Base-by-base conservation (phyloP, 352 stramenopile genomes). In the Pythium phragmitis region DNA sequence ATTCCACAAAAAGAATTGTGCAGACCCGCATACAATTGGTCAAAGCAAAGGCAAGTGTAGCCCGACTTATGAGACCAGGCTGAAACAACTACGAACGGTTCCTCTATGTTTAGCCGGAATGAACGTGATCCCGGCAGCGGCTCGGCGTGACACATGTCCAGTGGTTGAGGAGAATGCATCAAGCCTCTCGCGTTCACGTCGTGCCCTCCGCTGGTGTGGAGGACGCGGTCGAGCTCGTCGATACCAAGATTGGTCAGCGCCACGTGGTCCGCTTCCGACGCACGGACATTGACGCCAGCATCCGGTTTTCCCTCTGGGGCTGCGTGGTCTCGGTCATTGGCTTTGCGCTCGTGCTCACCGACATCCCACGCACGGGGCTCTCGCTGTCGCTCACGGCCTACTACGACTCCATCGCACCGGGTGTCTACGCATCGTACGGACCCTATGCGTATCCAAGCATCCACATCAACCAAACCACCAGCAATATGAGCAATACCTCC, bases 321-420 rank as follows among this genome's bases (percentile, higher is more conserved):
- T 28, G 28, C 19, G 2, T 69, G 4, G 26, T 65, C 21, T 64
- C 55, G 9, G 21, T 65, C 17, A 2, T 69, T 13, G 37, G 33
- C 11, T 34, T 88, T 21, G 41, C 61, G 8, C 60, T 88, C 9
- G 56, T 80, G 0, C n/a, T 74, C 26, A 82, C 75, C 2, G 80
- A 89, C 23, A 85, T 89, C 26, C 77, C 76, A 7, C 76, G 80
- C 11, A 78, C 77, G 0, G 77, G 80, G 1, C 58, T 87, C 12
- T 74, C 74, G 0, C 59, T 82, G 5, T 64, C 56, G 19, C 26
- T 80, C 12, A 50, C 50, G 3, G 43, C 72, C 5, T 75, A 70
- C n/a, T 81, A 76, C 41, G 41, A 61, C 0, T 13, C 52, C 7
- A 63, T 69, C 5, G 70, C 71, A 26, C 77, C 77, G 1, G 63